Evolutionary conservation across 169 alveolate species (phyloP), one percentile per base, ranked within the genome.

Genomic region (Plasmodium vinckei): DNA sequence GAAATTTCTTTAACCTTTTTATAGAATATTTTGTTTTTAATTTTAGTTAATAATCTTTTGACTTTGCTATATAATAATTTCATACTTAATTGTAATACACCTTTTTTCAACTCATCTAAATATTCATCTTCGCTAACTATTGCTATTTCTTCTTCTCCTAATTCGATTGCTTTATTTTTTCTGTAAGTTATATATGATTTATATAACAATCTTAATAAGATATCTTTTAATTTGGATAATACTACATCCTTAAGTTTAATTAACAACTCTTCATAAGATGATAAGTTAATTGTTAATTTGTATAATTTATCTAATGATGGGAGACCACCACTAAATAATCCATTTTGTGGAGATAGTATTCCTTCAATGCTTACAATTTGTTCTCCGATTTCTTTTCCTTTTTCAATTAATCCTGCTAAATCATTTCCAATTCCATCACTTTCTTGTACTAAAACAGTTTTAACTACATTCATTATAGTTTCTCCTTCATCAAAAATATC

Each of bases 351-450:
- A 5, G 7, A 10, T 25, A 33, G n/a, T 39, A 17, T 6, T 19
- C 75, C 68, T 23, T 47, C 68, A 25, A 63, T 49, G 1, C 61
- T 21, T 1, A 23, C 49, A 46, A 77, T 42, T 51, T 61, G 44
- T 0, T 77, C 79, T 46, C 69, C 75, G 9, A 77, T 46, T 64
- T 77, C 88, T 77, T 77, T 77, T 47, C 88, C 88, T 56, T 77
- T 47, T 56, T 63, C 70, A 63, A 77, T 47, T 12, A 77, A 23
- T 15, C 47, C 65, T 13, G 13, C 69, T 27, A 77, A 21, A 2
- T 63, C 88, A 25, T 44, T 57, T 25, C 61, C 71, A 4, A 47
- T 23, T 44, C 42, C 64, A 23, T 44, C 79, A 49, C 54, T 75
- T 15, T 33, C 63, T 47, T 63, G 67, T 5, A 53, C 39, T 64